Evolutionary conservation across 2,329 filamentous ascomycete genomes (phyloP).

Genomic region (Fusarium papillatum): DNA sequence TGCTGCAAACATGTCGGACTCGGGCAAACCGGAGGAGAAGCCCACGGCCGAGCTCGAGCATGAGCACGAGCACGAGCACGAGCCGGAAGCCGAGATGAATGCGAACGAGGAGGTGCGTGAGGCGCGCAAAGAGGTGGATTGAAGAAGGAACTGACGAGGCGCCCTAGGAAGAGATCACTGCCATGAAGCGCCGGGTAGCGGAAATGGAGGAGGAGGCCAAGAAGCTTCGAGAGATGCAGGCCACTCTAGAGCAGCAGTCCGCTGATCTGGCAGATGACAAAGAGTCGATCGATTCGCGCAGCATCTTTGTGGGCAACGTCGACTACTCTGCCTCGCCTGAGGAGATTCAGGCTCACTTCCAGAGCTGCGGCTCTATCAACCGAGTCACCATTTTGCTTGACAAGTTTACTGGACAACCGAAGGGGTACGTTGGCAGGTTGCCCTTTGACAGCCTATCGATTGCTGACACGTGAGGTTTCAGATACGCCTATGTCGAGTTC

Average conservation of each 20-base stretch:
- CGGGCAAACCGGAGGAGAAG: constrained; percentile 48
- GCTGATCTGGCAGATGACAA: constrained; percentile 91
- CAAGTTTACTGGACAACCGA: constrained; percentile 99
- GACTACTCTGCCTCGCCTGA: constrained; percentile 98
- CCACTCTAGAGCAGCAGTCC: constrained; percentile 85
- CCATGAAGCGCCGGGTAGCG: constrained; percentile 88
- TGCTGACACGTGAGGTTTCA: constrained; percentile 55
- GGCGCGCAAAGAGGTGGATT: constrained; percentile 46
- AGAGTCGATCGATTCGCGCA: constrained; percentile 94
- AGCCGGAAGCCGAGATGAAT: constrained; percentile 47
- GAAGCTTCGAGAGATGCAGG: constrained; percentile 90
- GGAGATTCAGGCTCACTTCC: constrained; percentile 97
- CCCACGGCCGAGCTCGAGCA: constrained; percentile 47
- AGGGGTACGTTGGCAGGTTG: constrained; percentile 77
- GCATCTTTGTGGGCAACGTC: constrained; percentile 98
- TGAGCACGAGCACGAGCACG: constrained; percentile 45
- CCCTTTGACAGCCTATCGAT: neutral
- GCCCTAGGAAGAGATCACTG: constrained; percentile 81
- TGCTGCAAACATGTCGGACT: constrained; percentile 48
- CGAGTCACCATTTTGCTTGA: constrained; percentile 97
- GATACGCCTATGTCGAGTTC: constrained; percentile 99
- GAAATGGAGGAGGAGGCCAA: constrained; percentile 94
- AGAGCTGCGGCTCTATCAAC: constrained; percentile 97
- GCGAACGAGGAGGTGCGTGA: constrained; percentile 53
- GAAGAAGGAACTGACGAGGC: constrained; percentile 49